phyloP scores from a whole-genome alignment of 1,284 basidiomycete genomes.

The Ganoderma sinense region DNA sequence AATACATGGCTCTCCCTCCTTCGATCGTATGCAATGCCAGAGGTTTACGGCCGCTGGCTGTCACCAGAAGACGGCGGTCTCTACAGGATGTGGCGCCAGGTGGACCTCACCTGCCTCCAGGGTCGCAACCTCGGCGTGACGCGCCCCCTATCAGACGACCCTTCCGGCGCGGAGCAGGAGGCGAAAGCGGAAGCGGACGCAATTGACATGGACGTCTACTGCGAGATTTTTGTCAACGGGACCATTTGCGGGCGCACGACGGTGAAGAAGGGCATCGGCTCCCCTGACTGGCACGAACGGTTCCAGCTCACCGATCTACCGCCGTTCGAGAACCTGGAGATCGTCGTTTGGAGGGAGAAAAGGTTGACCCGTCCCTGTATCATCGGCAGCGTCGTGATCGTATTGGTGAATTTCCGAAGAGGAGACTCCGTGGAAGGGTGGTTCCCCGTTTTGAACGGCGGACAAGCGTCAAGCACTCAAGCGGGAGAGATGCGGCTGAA shows the following conservation, averaged over 20 bases:
- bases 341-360: constrained; percentile 74
- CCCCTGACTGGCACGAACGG: constrained; percentile 80
- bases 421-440: constrained; percentile 81
- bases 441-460: constrained; percentile 75
- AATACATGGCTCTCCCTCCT: constrained; percentile 79
- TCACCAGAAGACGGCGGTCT: constrained; percentile 71
- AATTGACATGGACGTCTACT: constrained; percentile 71
- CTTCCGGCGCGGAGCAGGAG: constrained; percentile 19
- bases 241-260: constrained; percentile 75
- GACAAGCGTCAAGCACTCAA: constrained; percentile 58
- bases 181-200: constrained; percentile 52
- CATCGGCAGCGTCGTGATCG: constrained; percentile 70
- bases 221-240: constrained; percentile 73
- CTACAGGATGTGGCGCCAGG: constrained; percentile 86
- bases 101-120: constrained; percentile 73
- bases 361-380: constrained; percentile 59
- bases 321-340: constrained; percentile 71
- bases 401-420: constrained; percentile 73
- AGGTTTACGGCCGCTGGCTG: constrained; percentile 72
- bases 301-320: constrained; percentile 79
- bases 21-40: constrained; percentile 78
- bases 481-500: constrained; percentile 79
- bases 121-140: constrained; percentile 69
- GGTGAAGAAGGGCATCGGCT: constrained; percentile 67
- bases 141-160: constrained; percentile 34